Base-by-base conservation (phyloP, 2,329 filamentous ascomycete genomes). In the Neonectria punicea region DNA sequence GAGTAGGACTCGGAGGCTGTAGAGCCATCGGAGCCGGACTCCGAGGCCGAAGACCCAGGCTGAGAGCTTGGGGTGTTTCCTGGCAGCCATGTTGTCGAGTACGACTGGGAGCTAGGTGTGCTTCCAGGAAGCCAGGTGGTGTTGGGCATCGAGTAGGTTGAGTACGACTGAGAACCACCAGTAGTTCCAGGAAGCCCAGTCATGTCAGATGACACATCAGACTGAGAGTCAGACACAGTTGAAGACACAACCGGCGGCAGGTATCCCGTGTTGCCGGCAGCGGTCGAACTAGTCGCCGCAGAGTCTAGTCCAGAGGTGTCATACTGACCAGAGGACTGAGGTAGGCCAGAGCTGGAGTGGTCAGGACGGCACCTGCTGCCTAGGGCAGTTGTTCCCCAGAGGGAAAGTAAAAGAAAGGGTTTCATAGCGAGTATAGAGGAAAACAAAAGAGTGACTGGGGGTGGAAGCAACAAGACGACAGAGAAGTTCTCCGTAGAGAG, bases 361-460 rank as follows among this genome's bases (percentile, higher is more conserved):
- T 1, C 22, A 8, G 53, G 53, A 22, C 41, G 25, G 14, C 39
- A 56, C 28, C 16, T 41, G 22, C 53, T 46, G 10, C 39, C 41
- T 18, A 53, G 28, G n/a, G 25, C 63, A 20, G 49, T 41, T 7
- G 61, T 30, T 22, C 60, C 54, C 63, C 55, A 66, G 14, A 66
- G 49, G 20, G 55, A 50, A 16, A 64, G 50, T 18, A 65, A 22
- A n/a, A 65, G 49, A 51, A 59, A 41, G 6, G 36, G 46, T 36
- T 44, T 65, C 62, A 65, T 65, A 11, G 30, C 18, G 34, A 10
- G 30, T 32, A 2, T 13, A 30, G 13, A 22, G 43, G 9, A 22
- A 36, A 61, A n/a, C 10, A 32, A 50, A 41, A 14, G 44, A 58
- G 36, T 22, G 55, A 39, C 44, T 58, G 14, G 1, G 28, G 18